These are phyloP conservation scores for Mucor circinelloides DNA, from an alignment of 371 early-diverging fungal species.

Conservation along the genomic window DNA sequence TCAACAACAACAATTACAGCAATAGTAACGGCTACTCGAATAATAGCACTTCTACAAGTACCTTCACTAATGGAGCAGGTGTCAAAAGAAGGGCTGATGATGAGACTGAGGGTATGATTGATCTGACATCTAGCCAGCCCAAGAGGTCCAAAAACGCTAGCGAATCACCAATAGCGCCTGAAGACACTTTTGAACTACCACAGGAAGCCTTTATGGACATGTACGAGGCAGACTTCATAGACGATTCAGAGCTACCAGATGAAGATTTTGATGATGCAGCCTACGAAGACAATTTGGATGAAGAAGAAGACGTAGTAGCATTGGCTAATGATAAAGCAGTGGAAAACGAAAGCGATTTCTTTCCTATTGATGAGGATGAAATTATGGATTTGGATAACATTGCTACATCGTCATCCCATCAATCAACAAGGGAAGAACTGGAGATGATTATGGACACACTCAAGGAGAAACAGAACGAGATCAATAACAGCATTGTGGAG, in stretches of 20 bases:
- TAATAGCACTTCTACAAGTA: neutral
- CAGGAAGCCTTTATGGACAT: neutral
- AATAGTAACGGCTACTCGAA: neutral
- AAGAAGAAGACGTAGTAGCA: neutral
- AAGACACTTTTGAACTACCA: neutral
- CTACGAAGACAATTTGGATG: neutral
- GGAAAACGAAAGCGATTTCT: neutral
- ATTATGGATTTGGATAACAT: neutral
- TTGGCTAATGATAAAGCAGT: neutral
- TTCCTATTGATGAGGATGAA: constrained; percentile 3
- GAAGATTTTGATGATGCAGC: neutral
- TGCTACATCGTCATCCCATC: neutral
- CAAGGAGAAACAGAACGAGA: neutral
- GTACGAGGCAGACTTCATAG: neutral
- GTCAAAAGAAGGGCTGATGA: neutral
- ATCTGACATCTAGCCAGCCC: constrained; percentile 16
- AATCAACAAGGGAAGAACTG: neutral
- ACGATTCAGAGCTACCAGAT: neutral
- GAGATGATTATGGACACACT: neutral
- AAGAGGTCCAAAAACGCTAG: neutral
- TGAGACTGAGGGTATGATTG: neutral
- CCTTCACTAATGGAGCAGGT: neutral
- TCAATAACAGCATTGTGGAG: constrained; percentile 12
- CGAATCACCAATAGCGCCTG: neutral
- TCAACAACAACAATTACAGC: neutral